Evolutionary conservation across 1,284 basidiomycete genomes (phyloP), one percentile per base, ranked within the genome.

Genomic region (Lentinula novae-zelandiae): DNA sequence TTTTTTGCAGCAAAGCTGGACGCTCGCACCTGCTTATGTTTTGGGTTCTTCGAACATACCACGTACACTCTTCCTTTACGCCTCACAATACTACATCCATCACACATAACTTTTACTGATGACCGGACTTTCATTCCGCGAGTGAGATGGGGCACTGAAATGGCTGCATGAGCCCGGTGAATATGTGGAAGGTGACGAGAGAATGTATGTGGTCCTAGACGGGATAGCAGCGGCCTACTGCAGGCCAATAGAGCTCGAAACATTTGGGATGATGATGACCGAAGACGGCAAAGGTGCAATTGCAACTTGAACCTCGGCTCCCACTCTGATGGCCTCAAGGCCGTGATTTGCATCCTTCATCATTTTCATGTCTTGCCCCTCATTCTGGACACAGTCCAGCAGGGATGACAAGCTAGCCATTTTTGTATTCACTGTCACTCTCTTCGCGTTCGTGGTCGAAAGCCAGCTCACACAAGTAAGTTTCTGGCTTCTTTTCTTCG

Each of bases 111-210:
- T 78, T 97, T 98, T 67, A 98, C 93, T 7, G 93, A 94, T 36
- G 92, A 91, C 63, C 96, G 87, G 60, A 99, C 96, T 82, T 98
- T 99, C 93, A 98, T 97, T 46, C 95, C 95, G 66, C 96, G 78
- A 33, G 80, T 72, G 20, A 84, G 69, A 8, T 74, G 17, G 75
- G 74, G 58, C 66, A 68, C 65, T 64, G 70, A 65, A 67, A 73
- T 52, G 39, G 67, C 58, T 63, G 72, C 53, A 60, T 68, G 72
- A 50, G 62, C 64, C 34, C 65, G 69, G 31, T 60, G 67, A 57
- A 15, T 69, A 33, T 52, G 57, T 22, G 33, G 36, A 40, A 46
- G 36, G 61, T 73, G 75, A 13, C 74, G 68, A 13, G 75, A 61
- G 39, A 75, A 64, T 44, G 80, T 73, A 12, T 53, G 38, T n/a